Evolutionary conservation across 768 basidiomycete genomes (phyloP), one percentile per base, ranked within the genome.

Genomic region (Mycena polygramma): DNA sequence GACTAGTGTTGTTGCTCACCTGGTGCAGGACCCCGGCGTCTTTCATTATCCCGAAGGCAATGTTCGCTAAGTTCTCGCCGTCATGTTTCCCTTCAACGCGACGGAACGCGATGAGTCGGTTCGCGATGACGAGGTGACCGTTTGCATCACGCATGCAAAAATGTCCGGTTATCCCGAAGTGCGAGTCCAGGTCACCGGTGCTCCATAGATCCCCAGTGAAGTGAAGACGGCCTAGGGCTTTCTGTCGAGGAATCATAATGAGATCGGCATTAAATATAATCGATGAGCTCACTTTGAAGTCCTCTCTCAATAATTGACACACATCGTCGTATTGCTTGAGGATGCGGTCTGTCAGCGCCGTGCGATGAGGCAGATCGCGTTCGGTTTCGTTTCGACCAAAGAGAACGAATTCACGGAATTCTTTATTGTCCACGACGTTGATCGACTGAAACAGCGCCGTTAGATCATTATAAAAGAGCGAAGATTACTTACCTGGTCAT

Each of bases 141-240:
- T 70, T 59, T 4, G 66, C 46, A 52, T 77, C 74, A 1, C 61
- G 66, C 7, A 57, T 52, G 6, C 71, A 71, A 45, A 61, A 84
- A 74, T 84, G 81, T 0, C 74, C 77, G 0, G 80, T 82, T 0
- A 84, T 55, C 0, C 78, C 83, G 68, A 84, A 30, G 74, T 58
- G 73, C 81, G 11, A 77, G 65, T 5, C 30, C 17, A 20, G 79
- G 77, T 49, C 75, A 71, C 1, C 61, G 43, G 79, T 72, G 20
- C 67, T 76, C 83, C 83, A 85, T 4, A 83, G 69, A 57, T 84
- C 82, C 19, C 70, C 71, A 8, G 82, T 84, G n/a, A 78, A 78
- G 1, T 77, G 79, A 2, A 83, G 67, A 11, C 75, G 75, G 0
- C 82, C 79, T 17, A 76, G 26, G 15, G 80, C 57, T 1, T 68